A percentile compares a stretch with the other conserved stretches of the same genome.
Evolutionary conservation across 1,284 basidiomycete species (phyloP).

Genomic region (Cryptococcus hybrid): DNA sequence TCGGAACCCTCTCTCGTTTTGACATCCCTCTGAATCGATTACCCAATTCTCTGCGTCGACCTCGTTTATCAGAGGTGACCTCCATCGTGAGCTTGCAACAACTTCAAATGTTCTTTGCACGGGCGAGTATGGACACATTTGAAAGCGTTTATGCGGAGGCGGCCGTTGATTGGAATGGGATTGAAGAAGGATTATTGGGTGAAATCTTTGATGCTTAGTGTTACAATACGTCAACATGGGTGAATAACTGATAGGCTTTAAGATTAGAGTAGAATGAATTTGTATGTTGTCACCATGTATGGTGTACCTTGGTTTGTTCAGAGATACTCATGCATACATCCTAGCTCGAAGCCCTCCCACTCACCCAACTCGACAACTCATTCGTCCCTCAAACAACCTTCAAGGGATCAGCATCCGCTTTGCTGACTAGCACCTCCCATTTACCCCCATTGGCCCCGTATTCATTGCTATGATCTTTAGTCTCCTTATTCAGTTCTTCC

Average conservation of each 20-base stretch:
- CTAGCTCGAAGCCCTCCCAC: neutral
- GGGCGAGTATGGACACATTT: conserved; percentile 81
- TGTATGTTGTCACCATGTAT: neutral
- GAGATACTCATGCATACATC: neutral
- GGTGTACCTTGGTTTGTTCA: neutral
- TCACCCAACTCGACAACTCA: neutral
- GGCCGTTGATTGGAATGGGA: conserved; percentile 75
- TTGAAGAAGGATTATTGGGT: conserved; percentile 72
- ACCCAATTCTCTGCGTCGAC: conserved; percentile 59
- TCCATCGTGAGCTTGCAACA: conserved; percentile 78
- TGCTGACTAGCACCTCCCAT: conserved; percentile 45
- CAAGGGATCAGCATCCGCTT: conserved; percentile 43
- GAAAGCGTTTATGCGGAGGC: conserved; percentile 78
- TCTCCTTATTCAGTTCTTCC: conserved; percentile 55
- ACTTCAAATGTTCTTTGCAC: conserved; percentile 80
- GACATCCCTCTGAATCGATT: neutral
- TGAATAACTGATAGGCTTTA: too few relatives aligned
- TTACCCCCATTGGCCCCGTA: conserved; percentile 17
- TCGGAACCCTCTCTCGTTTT: neutral
- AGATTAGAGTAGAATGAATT: too few relatives aligned
- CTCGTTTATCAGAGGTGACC: conserved; percentile 64
- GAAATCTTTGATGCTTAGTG: conserved; percentile 76
- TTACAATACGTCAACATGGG: too few relatives aligned
- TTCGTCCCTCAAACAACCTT: conserved; percentile 18
- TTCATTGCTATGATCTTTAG: conserved; percentile 52